phyloP scores from a whole-genome alignment of 371 early-diverging fungal species.

The Apophysomyces sp. region DNA sequence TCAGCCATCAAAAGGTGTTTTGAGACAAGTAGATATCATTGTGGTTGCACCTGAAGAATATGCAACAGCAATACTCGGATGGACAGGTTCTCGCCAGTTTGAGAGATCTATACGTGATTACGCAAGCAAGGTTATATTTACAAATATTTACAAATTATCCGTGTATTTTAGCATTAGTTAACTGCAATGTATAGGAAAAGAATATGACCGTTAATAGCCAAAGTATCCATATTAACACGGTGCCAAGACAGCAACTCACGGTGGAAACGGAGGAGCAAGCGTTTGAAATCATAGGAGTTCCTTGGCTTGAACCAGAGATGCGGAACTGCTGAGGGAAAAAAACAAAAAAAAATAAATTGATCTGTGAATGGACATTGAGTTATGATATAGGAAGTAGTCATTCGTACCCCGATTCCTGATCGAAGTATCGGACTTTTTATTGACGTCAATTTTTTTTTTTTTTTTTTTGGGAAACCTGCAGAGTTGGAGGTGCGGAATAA shows the following conservation, averaged over 20 bases:
- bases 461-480: neutral
- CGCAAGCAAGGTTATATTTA: conserved; percentile 28
- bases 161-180: neutral
- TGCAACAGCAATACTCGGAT: conserved; percentile 45
- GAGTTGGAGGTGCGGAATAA: neutral
- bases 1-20: conserved; percentile 42
- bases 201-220: conserved; percentile 30
- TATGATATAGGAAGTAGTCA: too few relatives aligned
- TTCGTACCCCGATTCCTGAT: neutral
- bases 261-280: conserved; percentile 31
- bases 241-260: conserved; percentile 12
- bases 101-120: conserved; percentile 36
- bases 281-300: conserved; percentile 36
- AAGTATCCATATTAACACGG: conserved; percentile 22
- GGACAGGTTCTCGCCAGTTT: conserved; percentile 52
- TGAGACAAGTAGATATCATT: conserved; percentile 54
- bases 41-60: conserved; percentile 31
- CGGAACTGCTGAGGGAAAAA: conserved; percentile 34
- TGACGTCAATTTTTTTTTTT: neutral
- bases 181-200: conserved; percentile 19
- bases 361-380: too few relatives aligned
- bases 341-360: too few relatives aligned
- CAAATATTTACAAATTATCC: neutral
- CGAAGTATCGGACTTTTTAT: neutral
- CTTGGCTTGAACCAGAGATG: conserved; percentile 40